Conservation (phyloP, 306 rosid genomes). For the Carpinus viminea region DNA sequence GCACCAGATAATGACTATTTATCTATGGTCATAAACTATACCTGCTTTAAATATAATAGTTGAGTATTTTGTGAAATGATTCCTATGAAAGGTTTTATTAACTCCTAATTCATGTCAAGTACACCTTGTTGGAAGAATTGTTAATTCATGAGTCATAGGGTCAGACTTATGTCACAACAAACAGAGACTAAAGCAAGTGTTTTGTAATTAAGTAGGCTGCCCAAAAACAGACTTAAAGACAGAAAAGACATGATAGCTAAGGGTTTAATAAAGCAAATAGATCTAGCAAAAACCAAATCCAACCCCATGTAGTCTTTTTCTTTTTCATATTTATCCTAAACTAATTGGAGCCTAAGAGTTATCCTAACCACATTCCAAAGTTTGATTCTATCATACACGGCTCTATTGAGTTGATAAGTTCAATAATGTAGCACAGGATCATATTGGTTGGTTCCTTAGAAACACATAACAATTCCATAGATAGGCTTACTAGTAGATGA, state of each 20-base stretch:
- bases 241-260: background rate
- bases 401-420: background rate
- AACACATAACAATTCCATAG: background rate
- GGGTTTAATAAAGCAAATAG: background rate
- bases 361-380: background rate
- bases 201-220: background rate
- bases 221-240: background rate
- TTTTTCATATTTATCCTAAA: background rate
- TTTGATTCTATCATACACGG: background rate
- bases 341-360: background rate
- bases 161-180: background rate
- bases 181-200: slow-evolving; percentile 4
- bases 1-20: background rate
- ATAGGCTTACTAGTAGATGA: background rate
- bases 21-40: background rate
- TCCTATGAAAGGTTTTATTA: background rate
- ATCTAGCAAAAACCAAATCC: background rate
- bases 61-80: background rate
- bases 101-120: slow-evolving; percentile 3
- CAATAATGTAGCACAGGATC: background rate
- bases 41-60: background rate
- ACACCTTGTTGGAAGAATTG: background rate
- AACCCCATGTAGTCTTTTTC: background rate
- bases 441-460: background rate
- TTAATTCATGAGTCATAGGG: slow-evolving; percentile 5